phyloP scores from a whole-genome alignment of 495 filamentous ascomycete species.

The Xeromyces bisporus region DNA sequence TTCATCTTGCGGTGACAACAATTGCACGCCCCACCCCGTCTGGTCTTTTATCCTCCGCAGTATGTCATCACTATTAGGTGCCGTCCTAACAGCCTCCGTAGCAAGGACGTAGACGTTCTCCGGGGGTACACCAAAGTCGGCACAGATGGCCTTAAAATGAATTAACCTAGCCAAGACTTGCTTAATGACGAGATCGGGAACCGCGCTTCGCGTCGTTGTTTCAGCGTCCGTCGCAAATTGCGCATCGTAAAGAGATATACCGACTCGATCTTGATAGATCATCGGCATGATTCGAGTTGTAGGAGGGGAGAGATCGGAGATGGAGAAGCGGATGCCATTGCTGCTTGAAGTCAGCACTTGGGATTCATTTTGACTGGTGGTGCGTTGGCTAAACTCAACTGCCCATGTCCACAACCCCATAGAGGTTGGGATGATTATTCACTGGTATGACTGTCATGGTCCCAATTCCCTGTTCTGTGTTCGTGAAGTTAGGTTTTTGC shows the following conservation, averaged over 20 bases:
- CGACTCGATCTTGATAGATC: conserved; percentile 57
- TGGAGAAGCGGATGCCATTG: conserved; percentile 90
- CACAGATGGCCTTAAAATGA: conserved; percentile 59
- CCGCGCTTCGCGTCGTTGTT: conserved; percentile 25
- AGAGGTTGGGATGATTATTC: conserved; percentile 2
- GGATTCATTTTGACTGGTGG: too few relatives aligned
- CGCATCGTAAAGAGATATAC: conserved; percentile 83
- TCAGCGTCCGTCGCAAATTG: conserved; percentile 26
- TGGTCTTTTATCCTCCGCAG: conserved; percentile 39
- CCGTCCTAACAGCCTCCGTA: conserved; percentile 77
- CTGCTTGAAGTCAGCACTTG: too few relatives aligned
- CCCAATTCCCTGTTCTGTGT: neutral
- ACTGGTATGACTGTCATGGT: neutral
- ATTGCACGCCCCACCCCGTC: conserved; percentile 48
- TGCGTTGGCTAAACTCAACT: conserved; percentile 34
- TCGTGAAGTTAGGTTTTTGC: too few relatives aligned
- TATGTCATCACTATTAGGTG: conserved; percentile 55
- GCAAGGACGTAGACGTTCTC: conserved; percentile 57
- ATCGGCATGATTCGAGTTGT: conserved; percentile 56
- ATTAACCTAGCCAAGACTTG: conserved; percentile 45
- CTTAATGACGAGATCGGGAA: conserved; percentile 44
- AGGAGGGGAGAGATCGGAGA: conserved; percentile 58
- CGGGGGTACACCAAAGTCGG: conserved; percentile 46
- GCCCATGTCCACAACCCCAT: conserved; percentile 52
- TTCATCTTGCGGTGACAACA: conserved; percentile 67